Evolutionary conservation across 495 filamentous ascomycete species (phyloP), one percentile per base, ranked within the genome.

Genomic region (Oleoguttula mirabilis): DNA sequence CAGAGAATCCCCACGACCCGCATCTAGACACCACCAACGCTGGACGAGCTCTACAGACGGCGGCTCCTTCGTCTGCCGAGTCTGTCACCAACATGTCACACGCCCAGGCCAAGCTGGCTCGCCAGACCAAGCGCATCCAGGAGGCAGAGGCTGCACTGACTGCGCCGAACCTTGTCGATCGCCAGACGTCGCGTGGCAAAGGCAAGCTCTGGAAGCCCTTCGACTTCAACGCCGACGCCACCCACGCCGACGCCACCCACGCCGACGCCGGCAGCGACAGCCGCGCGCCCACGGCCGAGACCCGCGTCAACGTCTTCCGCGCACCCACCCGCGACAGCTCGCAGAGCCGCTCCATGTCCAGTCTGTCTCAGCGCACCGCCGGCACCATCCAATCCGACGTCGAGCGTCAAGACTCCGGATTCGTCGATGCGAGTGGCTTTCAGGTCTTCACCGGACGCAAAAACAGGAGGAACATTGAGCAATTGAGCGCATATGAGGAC

Each of bases 301-400:
- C 39, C 28, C 45, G 50, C 10, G 30, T 53, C 39, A 53, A 41
- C 36, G 45, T 41, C 4, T 53, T 48, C 32, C 50, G 45, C 33
- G 17, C 43, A 14, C 4, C 40, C 15, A 36, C 35, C 10, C 22
- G 36, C 14, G 43, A 39, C 19, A 42, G 31, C 36, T 53, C 50
- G 3, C 16, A 33, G 17, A 28, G 17, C 16, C 50, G 50, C 4
- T 41, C 50, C 11, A 31, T 45, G 39, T 48, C 45, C n/a, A 42
- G 38, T n/a, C 21, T 53, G 14, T 53, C 50, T 3, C 44, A 44
- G n/a, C 45, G 40, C 34, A 53, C 49, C 15, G 33, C 31, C 33
- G 41, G 23, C 21, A 45, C 48, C 20, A 27, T 11, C 8, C 4
- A n/a, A 0, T 47, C 48, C 7, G 49, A 48, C 12, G 32, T 35